These are phyloP conservation scores for Fistulinella staudtii DNA, from an alignment of 1,284 basidiomycete genomes.

Conservation along the genomic window DNA sequence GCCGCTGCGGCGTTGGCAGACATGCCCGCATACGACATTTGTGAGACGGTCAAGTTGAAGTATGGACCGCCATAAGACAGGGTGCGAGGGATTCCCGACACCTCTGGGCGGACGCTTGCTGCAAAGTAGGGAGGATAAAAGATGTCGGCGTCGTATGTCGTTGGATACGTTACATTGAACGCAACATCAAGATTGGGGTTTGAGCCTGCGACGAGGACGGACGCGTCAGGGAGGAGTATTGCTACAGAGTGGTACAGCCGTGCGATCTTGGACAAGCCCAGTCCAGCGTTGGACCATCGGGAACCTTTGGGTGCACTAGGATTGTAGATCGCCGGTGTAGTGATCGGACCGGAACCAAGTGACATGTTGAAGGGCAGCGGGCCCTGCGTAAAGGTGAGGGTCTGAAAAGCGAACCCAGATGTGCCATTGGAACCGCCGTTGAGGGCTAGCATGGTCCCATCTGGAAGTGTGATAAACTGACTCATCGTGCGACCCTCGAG, in stretches of 20 bases:
- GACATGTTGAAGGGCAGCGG: conserved; percentile 66
- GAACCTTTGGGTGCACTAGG: conserved; percentile 59
- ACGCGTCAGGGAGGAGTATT: conserved; percentile 85
- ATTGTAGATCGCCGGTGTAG: conserved; percentile 74
- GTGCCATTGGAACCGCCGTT: conserved; percentile 81
- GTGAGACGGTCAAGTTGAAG: conserved; percentile 66
- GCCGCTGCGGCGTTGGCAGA: conserved; percentile 66
- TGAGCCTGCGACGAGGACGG: conserved; percentile 85
- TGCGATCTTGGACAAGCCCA: conserved; percentile 59
- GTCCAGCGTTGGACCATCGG: conserved; percentile 70
- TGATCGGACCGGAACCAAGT: conserved; percentile 63
- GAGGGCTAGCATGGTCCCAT: conserved; percentile 68
- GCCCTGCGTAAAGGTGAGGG: conserved; percentile 40
- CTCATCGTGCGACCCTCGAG: conserved; percentile 82
- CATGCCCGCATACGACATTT: conserved; percentile 56
- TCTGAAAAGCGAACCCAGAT: conserved; percentile 48
- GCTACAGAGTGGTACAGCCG: conserved; percentile 89
- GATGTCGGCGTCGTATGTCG: conserved; percentile 83
- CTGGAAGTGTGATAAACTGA: conserved; percentile 78
- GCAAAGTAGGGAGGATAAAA: conserved; percentile 86
- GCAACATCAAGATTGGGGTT: conserved; percentile 92
- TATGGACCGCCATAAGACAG: conserved; percentile 83
- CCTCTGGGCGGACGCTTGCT: conserved; percentile 67
- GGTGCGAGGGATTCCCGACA: conserved; percentile 65
- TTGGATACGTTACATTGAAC: conserved; percentile 66